Percentiles rank a stretch among this genome's conserved stretches.
phyloP scores from a whole-genome alignment of 441 rosid species.

The Isatis lusitanica region DNA sequence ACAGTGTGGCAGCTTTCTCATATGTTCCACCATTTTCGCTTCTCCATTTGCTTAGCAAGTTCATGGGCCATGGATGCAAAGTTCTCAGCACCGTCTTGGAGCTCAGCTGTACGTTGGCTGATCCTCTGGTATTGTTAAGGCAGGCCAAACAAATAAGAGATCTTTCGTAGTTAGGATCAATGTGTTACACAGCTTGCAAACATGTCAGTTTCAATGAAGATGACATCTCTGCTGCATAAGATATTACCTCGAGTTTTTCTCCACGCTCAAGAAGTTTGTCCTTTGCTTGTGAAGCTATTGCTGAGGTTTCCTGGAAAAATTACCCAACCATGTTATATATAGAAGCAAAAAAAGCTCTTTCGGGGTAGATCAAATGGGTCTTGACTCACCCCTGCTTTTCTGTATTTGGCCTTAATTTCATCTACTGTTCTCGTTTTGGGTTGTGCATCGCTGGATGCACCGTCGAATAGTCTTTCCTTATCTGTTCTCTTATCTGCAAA shows the following conservation, averaged over 20 bases:
- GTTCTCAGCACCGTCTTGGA: constrained; percentile 74
- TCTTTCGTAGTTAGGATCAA: constrained; percentile 22
- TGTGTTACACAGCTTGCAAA: background rate
- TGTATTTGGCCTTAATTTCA: constrained; percentile 85
- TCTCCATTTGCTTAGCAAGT: constrained; percentile 86
- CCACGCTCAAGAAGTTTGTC: constrained; percentile 78
- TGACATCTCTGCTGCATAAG: background rate
- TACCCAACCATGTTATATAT: constrained; percentile 28
- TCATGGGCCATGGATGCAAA: constrained; percentile 78
- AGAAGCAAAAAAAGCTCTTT: constrained; percentile 5
- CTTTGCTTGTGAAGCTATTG: constrained; percentile 77
- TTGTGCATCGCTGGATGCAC: constrained; percentile 52
- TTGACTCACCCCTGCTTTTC: constrained; percentile 61
- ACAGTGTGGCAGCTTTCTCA: constrained; percentile 31
- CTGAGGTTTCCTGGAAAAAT: constrained; percentile 67
- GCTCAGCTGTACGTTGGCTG: constrained; percentile 68
- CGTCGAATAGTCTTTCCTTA: constrained; percentile 73
- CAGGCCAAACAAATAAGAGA: background rate
- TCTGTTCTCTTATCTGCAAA: constrained; percentile 56
- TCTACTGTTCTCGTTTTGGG: constrained; percentile 79
- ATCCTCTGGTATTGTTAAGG: constrained; percentile 50
- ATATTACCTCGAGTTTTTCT: constrained; percentile 80
- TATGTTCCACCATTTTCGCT: constrained; percentile 92
- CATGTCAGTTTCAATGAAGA: background rate
- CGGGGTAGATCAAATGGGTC: background rate